These are phyloP conservation scores for Cytospora piceicola DNA, from an alignment of 2,329 filamentous ascomycete species.

Conservation along the genomic window DNA sequence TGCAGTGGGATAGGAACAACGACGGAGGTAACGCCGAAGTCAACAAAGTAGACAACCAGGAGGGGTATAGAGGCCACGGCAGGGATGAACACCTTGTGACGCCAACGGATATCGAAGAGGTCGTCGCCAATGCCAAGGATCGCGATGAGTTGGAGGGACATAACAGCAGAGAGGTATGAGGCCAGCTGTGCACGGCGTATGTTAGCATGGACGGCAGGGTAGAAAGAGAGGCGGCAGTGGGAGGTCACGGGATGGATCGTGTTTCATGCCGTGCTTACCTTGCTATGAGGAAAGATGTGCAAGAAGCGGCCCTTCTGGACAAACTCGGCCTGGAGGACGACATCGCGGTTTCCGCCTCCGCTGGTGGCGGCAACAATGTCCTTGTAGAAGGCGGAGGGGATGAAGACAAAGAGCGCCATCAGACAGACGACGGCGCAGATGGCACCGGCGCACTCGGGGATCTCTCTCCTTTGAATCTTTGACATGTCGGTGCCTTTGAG, in stretches of 20 bases:
- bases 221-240: not conserved
- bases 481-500: conserved; percentile 89
- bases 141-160: conserved; percentile 87
- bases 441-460: conserved; percentile 96
- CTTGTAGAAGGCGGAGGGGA: conserved; percentile 97
- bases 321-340: conserved; percentile 73
- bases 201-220: conserved; percentile 5
- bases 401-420: conserved; percentile 85
- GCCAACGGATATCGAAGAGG: conserved; percentile 97
- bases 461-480: conserved; percentile 69
- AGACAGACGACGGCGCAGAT: conserved; percentile 93
- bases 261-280: conserved; percentile 56
- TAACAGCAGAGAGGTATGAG: conserved; percentile 90
- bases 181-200: conserved; percentile 66
- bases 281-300: conserved; percentile 92
- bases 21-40: conserved; percentile 95
- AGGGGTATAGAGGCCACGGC: conserved; percentile 92
- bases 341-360: conserved; percentile 88
- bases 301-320: conserved; percentile 83
- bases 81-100: conserved; percentile 97
- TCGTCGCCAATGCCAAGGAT: conserved; percentile 94
- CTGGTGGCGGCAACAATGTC: conserved; percentile 95
- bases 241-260: not conserved
- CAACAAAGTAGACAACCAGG: conserved; percentile 96
- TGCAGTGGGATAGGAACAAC: conserved; percentile 87